These are phyloP conservation scores for Manihot esculenta DNA, from an alignment of 441 rosid species.

Conservation along the genomic window DNA sequence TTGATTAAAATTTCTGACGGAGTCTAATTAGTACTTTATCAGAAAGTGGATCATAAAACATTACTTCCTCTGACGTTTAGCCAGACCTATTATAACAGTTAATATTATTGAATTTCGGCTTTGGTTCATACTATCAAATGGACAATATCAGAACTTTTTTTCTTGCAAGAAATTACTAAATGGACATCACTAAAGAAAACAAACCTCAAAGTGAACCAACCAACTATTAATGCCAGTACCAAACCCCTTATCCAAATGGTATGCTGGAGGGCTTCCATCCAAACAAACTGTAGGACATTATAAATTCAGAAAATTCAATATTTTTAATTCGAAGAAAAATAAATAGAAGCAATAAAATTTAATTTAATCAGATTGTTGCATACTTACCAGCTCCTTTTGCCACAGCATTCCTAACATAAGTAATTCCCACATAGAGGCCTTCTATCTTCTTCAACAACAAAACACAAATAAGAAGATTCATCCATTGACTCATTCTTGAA, in stretches of 20 bases:
- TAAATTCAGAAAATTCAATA: conserved; percentile 7
- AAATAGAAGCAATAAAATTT: neutral
- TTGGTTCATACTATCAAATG: no score
- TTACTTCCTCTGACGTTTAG: no score
- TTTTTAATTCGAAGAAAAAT: neutral
- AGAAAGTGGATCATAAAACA: no score
- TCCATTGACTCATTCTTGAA: conserved; percentile 45
- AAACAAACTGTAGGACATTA: conserved; percentile 46
- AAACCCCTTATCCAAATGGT: conserved; percentile 49
- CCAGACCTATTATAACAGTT: no score
- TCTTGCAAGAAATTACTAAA: no score
- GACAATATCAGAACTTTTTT: no score
- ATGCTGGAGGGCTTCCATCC: conserved; percentile 66
- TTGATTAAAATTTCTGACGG: no score
- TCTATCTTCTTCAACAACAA: conserved; percentile 41
- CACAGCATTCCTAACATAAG: conserved; percentile 53
- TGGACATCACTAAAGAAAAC: conserved; percentile 13
- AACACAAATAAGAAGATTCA: conserved; percentile 35
- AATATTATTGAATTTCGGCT: no score
- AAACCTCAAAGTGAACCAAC: conserved; percentile 57
- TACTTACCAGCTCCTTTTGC: conserved; percentile 84
- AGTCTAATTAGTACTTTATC: no score
- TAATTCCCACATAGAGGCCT: conserved; percentile 52
- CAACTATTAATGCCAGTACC: conserved; percentile 53
- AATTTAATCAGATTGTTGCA: neutral